Evolutionary conservation across 1,139 yeast species (phyloP), one percentile per base, ranked within the genome.

Genomic region (Pichia norvegensis): DNA sequence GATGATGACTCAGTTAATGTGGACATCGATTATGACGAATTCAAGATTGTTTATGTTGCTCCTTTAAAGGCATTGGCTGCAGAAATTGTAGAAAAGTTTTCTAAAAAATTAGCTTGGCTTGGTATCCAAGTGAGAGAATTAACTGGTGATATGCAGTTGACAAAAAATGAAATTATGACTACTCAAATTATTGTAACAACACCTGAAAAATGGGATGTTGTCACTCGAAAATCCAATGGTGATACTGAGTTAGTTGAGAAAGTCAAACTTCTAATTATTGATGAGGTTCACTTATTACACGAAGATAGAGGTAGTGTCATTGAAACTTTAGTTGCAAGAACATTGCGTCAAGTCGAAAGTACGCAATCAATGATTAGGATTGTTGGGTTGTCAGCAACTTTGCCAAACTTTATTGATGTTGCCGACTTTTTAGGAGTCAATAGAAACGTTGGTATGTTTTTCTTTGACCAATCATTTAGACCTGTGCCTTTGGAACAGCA

Each of bases 121-220:
- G 96, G 95, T 3, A 78, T 94, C 23, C 74, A 73, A 46, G 97
- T 92, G 0, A 71, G 94, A 40, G 98, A 92, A 62, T 70, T 92
- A 52, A 92, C 98, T 3, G 98, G 98, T 59, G 98, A 92, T 67
- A 92, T 94, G 95, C 97, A 92, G 59, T 67, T 94, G 44, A 85
- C 95, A 0, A 78, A 81, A 55, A 76, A 81, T 14, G 97, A 92
- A 63, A 87, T 92, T 35, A 66, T 80, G 59, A 76, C 78, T 1
- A 92, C 97, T 1, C 98, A 92, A 62, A 74, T 92, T 38, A 85
- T 92, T 55, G 97, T 92, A 8, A 92, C 97, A 0, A 92, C 98
- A 0, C 98, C 98, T 0, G 98, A 92, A 63, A 92, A 92, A 66
- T 92, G 99, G 99, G 99, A 92, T 69, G 97, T 92, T 11, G 97